Evolutionary conservation across 2,329 filamentous ascomycete genomes (phyloP).

Genomic region (Aureobasidium zeae): DNA sequence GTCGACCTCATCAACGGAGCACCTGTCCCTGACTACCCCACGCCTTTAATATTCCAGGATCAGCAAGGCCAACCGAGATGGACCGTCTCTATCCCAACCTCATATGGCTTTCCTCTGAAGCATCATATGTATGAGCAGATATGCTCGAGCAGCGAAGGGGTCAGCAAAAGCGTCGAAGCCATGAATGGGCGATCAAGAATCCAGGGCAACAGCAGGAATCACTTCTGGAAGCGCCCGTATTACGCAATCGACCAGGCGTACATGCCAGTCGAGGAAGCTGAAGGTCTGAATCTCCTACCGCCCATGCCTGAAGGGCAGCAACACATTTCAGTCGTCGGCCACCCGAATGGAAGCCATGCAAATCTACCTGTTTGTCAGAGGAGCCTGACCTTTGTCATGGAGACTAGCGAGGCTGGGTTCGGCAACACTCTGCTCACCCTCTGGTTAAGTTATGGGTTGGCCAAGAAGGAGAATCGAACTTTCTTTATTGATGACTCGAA

Average conservation of each 20-base stretch:
- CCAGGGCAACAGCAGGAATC: constrained; percentile 29
- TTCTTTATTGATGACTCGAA: constrained; percentile 81
- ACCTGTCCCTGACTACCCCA: constrained; percentile 60
- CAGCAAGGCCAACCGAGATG: constrained; percentile 56
- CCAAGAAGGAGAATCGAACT: constrained; percentile 59
- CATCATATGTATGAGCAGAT: constrained; percentile 60
- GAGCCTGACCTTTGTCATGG: constrained; percentile 69
- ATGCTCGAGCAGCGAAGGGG: constrained; percentile 46
- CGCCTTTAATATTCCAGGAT: constrained; percentile 62
- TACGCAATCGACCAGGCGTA: constrained; percentile 59
- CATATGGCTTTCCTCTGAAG: constrained; percentile 56
- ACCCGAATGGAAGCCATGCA: constrained; percentile 17
- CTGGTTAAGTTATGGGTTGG: constrained; percentile 77
- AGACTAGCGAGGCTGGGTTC: constrained; percentile 64
- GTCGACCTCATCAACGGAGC: constrained; percentile 61
- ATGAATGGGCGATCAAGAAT: constrained; percentile 28
- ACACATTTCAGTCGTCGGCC: constrained; percentile 18
- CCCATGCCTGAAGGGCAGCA: constrained; percentile 25
- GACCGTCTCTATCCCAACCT: constrained; percentile 70
- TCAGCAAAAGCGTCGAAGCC: constrained; percentile 29
- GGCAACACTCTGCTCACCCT: constrained; percentile 68
- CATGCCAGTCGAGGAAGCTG: constrained; percentile 65
- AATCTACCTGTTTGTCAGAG: constrained; percentile 47
- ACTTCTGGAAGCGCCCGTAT: constrained; percentile 43
- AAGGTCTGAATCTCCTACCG: constrained; percentile 54